Evolutionary conservation across 352 stramenopile genomes (phyloP).

Genomic region (Phytophthora fragariaefolia): DNA sequence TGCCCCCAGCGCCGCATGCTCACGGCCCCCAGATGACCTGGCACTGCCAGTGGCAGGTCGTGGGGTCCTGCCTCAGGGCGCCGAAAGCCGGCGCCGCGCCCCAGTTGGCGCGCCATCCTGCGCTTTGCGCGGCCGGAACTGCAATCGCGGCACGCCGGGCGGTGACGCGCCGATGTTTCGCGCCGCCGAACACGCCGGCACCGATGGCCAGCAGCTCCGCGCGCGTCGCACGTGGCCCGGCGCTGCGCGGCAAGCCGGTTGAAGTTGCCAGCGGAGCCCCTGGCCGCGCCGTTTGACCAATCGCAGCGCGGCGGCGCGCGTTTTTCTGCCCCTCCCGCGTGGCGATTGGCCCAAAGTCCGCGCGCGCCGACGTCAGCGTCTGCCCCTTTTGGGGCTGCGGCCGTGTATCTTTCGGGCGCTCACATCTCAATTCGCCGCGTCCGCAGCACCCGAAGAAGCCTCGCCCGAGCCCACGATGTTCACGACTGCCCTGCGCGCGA

Average conservation of each 20-base stretch:
- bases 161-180: slow-evolving; percentile 39
- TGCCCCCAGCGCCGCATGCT: neutral
- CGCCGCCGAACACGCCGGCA: slow-evolving; percentile 13
- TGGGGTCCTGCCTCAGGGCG: neutral
- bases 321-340: slow-evolving; percentile 3
- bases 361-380: neutral
- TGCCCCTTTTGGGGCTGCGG: no score
- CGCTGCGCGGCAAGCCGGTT: slow-evolving; percentile 17
- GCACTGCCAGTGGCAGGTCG: no score
- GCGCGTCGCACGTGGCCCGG: slow-evolving; percentile 3
- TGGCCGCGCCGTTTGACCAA: slow-evolving; percentile 19
- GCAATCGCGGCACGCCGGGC: slow-evolving; percentile 19
- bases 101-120: slow-evolving; percentile 23
- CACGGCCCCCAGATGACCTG: neutral
- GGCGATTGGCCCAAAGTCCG: slow-evolving; percentile 16
- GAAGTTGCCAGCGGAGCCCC: slow-evolving; percentile 20
- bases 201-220: slow-evolving; percentile 25
- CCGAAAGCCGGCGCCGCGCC: neutral
- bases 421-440: slow-evolving; percentile 55
- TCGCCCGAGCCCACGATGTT: slow-evolving; percentile 64
- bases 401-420: slow-evolving; percentile 28
- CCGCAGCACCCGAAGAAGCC: slow-evolving; percentile 2
- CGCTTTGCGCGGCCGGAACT: slow-evolving; percentile 27
- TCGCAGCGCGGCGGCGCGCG: slow-evolving; percentile 3
- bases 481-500: slow-evolving; percentile 61